A percentile compares a stretch with the other conserved stretches of the same genome.
Evolutionary conservation across 805 yeast genomes (phyloP).

Genomic region (Yamadazyma takamatsuzukensis): DNA sequence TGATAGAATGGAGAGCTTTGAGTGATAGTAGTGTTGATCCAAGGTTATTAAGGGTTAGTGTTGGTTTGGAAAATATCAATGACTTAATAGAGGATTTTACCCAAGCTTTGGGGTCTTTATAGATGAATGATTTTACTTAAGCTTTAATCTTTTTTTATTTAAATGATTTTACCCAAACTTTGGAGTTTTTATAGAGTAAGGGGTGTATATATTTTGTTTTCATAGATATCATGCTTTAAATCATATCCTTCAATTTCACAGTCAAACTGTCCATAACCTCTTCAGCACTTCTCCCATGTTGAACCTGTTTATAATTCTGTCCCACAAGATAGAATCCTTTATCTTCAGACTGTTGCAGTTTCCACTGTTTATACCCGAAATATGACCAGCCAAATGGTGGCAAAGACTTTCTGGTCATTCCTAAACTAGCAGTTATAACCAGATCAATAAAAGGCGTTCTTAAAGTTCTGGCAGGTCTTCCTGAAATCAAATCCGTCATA

Average conservation of each 20-base stretch:
- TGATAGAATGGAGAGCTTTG: slow-evolving; percentile 87
- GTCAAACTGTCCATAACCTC: slow-evolving; percentile 26
- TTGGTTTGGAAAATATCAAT: slow-evolving; percentile 74
- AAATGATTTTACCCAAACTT: no score
- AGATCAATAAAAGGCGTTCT: slow-evolving; percentile 30
- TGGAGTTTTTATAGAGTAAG: no score
- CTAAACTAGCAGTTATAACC: slow-evolving; percentile 12
- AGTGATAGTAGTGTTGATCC: slow-evolving; percentile 50
- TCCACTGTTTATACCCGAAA: slow-evolving; percentile 25
- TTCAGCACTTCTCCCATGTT: slow-evolving; percentile 15
- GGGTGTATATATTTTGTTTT: no score
- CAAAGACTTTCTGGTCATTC: slow-evolving; percentile 10
- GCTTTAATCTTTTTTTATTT: no score
- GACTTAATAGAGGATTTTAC: slow-evolving; percentile 74
- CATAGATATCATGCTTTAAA: no score
- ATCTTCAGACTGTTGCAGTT: slow-evolving; percentile 10
- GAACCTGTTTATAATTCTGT: slow-evolving; percentile 24
- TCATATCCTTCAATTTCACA: no score
- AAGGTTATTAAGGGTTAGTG: slow-evolving; percentile 65
- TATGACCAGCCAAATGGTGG: slow-evolving; percentile 37
- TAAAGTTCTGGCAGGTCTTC: slow-evolving; percentile 36
- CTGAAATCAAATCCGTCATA: slow-evolving; percentile 35
- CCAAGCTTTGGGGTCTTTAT: slow-evolving; percentile 40
- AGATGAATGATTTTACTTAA: no score
- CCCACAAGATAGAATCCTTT: slow-evolving; percentile 34